Evolutionary conservation across 2,329 filamentous ascomycete genomes (phyloP).

Genomic region (Aspergillus jensenii): DNA sequence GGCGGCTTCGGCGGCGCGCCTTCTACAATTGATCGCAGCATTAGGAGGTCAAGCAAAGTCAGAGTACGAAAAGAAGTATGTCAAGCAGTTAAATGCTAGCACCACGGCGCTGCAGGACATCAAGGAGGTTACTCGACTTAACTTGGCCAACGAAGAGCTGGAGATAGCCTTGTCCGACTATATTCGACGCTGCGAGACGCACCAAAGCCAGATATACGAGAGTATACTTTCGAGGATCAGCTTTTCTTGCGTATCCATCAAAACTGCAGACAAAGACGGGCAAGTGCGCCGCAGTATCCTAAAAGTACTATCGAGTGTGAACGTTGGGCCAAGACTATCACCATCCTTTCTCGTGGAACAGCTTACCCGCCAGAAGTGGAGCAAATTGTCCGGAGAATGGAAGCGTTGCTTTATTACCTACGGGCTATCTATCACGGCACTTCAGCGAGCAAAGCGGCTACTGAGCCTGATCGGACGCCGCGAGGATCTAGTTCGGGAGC

Average conservation of each 20-base stretch:
- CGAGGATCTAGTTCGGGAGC: conserved; percentile 31
- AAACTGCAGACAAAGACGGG: not conserved
- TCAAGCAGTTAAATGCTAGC: conserved; percentile 14
- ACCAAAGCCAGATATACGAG: conserved; percentile 2
- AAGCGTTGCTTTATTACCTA: conserved; percentile 22
- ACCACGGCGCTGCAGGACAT: conserved; percentile 11
- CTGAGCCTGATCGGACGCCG: conserved; percentile 11
- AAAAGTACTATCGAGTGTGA: not conserved
- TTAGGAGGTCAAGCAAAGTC: conserved; percentile 13
- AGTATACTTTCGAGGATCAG: conserved; percentile 9
- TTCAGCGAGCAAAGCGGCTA: conserved; percentile 32
- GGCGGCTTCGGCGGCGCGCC: not conserved
- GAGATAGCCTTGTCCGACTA: not conserved
- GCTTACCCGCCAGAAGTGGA: conserved; percentile 19
- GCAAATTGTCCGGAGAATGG: conserved; percentile 15
- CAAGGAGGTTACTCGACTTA: not conserved
- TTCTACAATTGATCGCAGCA: conserved; percentile 4
- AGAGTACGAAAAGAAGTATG: conserved; percentile 17
- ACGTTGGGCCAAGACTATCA: conserved; percentile 22
- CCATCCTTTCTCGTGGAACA: conserved; percentile 23
- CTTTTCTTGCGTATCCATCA: not conserved
- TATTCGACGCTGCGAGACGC: not conserved
- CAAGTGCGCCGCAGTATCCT: not conserved
- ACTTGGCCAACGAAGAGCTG: not conserved
- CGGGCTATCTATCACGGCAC: conserved; percentile 26